Base-by-base conservation (phyloP, 2,329 filamentous ascomycete genomes). In the Aspergillus oerlinghausenensis region DNA sequence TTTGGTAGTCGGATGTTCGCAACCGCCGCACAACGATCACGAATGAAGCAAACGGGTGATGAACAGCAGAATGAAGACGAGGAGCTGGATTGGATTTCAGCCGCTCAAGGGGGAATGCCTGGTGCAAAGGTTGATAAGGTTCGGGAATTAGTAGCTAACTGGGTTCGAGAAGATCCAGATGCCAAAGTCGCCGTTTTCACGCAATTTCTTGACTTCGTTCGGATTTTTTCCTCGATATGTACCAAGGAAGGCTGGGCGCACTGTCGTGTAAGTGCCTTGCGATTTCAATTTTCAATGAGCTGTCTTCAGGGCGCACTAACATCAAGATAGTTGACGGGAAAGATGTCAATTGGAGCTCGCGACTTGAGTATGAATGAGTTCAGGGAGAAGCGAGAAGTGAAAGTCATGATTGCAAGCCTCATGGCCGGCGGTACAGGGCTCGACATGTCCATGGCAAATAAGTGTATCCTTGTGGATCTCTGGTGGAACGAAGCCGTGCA, bases 401-500 rank as follows among this genome's bases (percentile, higher is more conserved):
- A 71, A 28, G 75, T 88, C 23, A 66, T 88, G 59, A 72, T 88
- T 11, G 79, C 81, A 1, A 81, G 81, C 0, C 71, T 87, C 1
- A 82, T 79, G 52, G 81, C 79, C 23, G 85, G 85, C 32, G 84
- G 84, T 2, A 70, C 76, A 4, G 81, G 82, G 0, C 75, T 88
- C 23, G 86, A 88, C 62, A 71, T 88, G 10, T 85, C 83, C 0
- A 80, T 80, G 68, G 85, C 85, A 1, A 84, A 82, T 50, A 77
- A 82, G 3, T 80, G 84, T 23, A 83, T 86, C 21, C 71, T 82
- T 0, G 52, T 82, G 0, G 83, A 86, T 32, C 71, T 76, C 0
- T 86, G 82, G 82, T 90, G 84, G 84, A 89, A 90, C 55, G 70
- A 70, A 1, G 75, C 79, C 0, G 69, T 78, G 0, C 86, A 90